Conservation (phyloP, 2,329 filamentous ascomycete genomes). For the Mycosphaerella sp. region DNA sequence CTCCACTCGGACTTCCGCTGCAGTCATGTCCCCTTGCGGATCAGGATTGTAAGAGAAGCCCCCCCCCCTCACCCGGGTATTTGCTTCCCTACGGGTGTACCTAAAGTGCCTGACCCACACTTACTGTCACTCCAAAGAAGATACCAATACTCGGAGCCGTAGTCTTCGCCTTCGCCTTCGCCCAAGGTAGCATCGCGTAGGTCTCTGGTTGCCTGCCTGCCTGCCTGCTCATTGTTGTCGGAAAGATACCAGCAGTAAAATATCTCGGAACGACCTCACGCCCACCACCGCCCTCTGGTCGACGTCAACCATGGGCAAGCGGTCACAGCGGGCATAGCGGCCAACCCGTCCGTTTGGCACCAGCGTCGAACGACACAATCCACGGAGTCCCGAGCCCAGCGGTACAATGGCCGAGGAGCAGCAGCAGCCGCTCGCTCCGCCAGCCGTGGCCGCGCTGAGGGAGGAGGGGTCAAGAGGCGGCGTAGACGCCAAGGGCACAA, state of each 20-base stretch:
- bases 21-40: too few species aligned
- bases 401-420: conserved; percentile 11
- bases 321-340: conserved; percentile 16
- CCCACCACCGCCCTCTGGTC: conserved; percentile 5
- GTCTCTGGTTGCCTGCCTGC: background rate
- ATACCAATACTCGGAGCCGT: too few species aligned
- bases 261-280: background rate
- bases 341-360: conserved; percentile 12
- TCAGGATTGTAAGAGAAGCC: too few species aligned
- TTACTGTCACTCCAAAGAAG: too few species aligned
- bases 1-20: too few species aligned
- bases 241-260: background rate
- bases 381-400: conserved; percentile 1
- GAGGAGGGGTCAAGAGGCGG: conserved; percentile 33
- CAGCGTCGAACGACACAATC: conserved; percentile 1
- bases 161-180: too few species aligned
- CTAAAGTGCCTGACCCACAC: too few species aligned
- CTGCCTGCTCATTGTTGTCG: background rate
- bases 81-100: too few species aligned
- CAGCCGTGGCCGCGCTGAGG: conserved; percentile 41
- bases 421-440: conserved; percentile 36
- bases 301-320: conserved; percentile 18
- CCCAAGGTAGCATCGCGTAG: background rate
- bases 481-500: conserved; percentile 29
- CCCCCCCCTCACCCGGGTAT: too few species aligned